Evolutionary conservation across 202 grass and related monocot species (phyloP).

Genomic region (Brachypodium distachyon): DNA sequence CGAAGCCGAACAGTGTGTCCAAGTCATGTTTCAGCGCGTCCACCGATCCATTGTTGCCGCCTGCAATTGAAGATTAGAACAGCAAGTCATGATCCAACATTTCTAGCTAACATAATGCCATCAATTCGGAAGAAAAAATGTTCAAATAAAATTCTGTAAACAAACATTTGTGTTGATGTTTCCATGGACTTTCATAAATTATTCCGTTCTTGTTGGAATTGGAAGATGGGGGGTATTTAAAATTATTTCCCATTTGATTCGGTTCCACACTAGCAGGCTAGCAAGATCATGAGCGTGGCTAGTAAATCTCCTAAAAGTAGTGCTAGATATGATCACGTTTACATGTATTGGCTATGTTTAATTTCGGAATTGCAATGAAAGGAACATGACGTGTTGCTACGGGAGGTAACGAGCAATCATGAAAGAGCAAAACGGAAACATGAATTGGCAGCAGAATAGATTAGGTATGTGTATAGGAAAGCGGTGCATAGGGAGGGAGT

Average conservation of each 20-base stretch:
- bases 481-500: background rate
- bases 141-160: background rate
- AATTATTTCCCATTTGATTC: constrained; percentile 4
- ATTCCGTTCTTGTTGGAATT: background rate
- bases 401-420: constrained; percentile 29
- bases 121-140: too few relatives aligned
- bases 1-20: constrained; percentile 30
- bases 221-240: background rate
- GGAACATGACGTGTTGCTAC: constrained; percentile 3
- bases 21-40: constrained; percentile 9
- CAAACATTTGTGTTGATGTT: too few relatives aligned
- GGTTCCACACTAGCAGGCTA: constrained; percentile 2
- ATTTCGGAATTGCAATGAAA: background rate
- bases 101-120: background rate
- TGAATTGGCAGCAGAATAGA: constrained; percentile 3
- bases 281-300: background rate
- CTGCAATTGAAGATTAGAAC: background rate
- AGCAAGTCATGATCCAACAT: background rate
- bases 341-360: background rate
- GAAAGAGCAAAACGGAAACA: background rate
- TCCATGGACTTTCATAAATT: too few relatives aligned
- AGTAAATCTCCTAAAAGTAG: constrained; percentile 12
- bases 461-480: constrained; percentile 39
- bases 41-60: background rate
- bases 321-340: constrained; percentile 11